Base-by-base conservation (phyloP, 106 monocot species). In the Triglochin maritima region DNA sequence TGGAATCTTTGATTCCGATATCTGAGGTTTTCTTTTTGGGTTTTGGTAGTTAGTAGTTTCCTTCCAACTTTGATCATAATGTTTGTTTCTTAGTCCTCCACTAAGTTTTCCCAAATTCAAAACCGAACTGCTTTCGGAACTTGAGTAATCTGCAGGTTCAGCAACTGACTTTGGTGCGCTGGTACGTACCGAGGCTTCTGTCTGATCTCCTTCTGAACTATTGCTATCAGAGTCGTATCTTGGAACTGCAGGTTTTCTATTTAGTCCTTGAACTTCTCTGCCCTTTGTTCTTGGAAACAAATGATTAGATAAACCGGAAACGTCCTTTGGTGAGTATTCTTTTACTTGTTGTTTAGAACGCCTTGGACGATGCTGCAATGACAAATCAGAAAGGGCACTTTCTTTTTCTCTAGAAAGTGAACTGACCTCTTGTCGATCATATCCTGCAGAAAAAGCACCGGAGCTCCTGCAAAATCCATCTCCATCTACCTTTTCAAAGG, bases 81-180 rank as follows among this genome's bases (percentile, higher is more conserved):
- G 49, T 50, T 47, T 66, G 64, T 73, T 73, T 74, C 55, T 66
- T 2, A 65, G 47, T 10, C 73, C 73, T 48, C 73, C 73, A 6
- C 57, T 66, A 29, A 74, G 50, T 6, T 41, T 56, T 66, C 49
- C 65, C 0, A 59, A 7, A 14, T n/a, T 58, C 46, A 74, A n/a
- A 46, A 5, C 73, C 2, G 49, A 57, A 1, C 9, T 17, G 9
- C 49, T 47, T 66, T 49, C 73, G 65, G 57, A 11, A 58, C 54
- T 59, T 42, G 29, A 66, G 41, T 66, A 6, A 15, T 53, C 41
- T 41, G 4, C 13, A 29, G 7, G 9, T 52, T 71, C 71, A 50
- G 51, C 29, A 29, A 29, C 29, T 29, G 29, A 29, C 29, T 1
- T 29, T 29, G 29, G 29, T 29, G 29, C 29, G 1, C 29, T 29